Base-by-base conservation (phyloP, 441 rosid genomes). In the Corymbia citriodora region DNA sequence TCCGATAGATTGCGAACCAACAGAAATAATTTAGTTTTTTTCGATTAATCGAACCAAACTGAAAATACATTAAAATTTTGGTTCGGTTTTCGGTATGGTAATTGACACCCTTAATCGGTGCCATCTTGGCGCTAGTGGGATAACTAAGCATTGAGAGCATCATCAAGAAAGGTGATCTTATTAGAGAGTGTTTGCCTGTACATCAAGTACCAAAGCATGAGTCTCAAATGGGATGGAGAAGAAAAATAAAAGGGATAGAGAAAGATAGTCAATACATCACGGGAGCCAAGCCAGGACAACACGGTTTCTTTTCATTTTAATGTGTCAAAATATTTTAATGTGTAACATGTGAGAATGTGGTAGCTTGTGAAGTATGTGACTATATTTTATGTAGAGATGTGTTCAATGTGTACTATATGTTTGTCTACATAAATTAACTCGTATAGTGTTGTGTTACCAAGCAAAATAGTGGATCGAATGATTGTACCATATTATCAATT, bases 91-190 rank as follows among this genome's bases (percentile, higher is more conserved):
- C 33, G 33, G 33, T 33, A 33, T 2, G 33, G 33, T 33, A 33
- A 33, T 33, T 33, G 33, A 33, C 33, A 33, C 33, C 33, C 33
- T 33, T 33, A 33, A 33, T 33, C 33, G 2, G 33, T 33, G 33
- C 33, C 11, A 36, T n/a, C 11, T 8, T n/a, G 21, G 40, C 9
- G 2, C 9, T 0, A n/a, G 15, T 31, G 1, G 74, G 0, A n/a
- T 16, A 15, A 17, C 15, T n/a, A 7, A 15, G 72, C 10, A 65
- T 65, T 7, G 36, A 65, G 36, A 15, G 40, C 14, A 6, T 27
- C 33, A 5, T 18, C 0, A 1, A n/a, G 48, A 33, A 36, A 70
- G 25, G 14, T 10, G 14, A 63, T 63, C 17, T 0, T 7, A 25
- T 33, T 5, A 2, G 2, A 70, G 23, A 70, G 45, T 1, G 12